Evolutionary conservation across 306 rosid genomes (phyloP), one percentile per base, ranked within the genome.

Genomic region (Ochetophila trinervis): DNA sequence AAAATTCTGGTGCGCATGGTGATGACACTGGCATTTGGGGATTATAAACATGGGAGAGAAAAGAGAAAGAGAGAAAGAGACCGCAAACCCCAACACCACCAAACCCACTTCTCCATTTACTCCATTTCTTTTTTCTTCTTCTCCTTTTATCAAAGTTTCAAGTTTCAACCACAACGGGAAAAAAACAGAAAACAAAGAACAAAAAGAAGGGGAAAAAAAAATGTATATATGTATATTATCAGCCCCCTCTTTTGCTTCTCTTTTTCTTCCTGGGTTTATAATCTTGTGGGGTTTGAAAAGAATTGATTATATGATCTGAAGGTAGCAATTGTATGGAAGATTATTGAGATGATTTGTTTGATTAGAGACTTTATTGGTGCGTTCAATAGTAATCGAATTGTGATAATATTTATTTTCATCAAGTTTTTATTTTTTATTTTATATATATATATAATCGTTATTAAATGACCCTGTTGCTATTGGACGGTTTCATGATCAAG

Each of bases 281-380:
- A 9, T 30, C 18, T 44, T 40, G 45, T 40, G 45, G 42, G 44
- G 45, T 1, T 40, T 0, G 10, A 11, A 40, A 8, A 4, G 3
- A 49, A 50, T 13, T n/a, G n/a, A 14, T 40, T 20, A 6, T 62
- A 6, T 75, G 82, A 81, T 84, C 82, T 44, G 65, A 52, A 53
- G 65, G 56, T 77, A 23, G 65, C 60, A 77, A 76, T 69, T 76
- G 13, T 36, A 56, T 42, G 54, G 74, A 72, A 61, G 84, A 71
- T 69, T 78, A 57, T 57, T 74, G 82, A 45, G 32, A 84, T 91
- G 95, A 62, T 82, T 76, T 80, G 70, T 75, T 77, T 72, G 68
- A 47, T 70, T 66, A 64, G 79, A 52, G 66, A 63, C 76, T 74
- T 76, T 61, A 50, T 79, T 75, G 97, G 95, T 85, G 90, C 79